A percentile compares a stretch with the other conserved stretches of the same genome.
Conservation (phyloP, 164 flowering plant species). For the Vitis rupestris region DNA sequence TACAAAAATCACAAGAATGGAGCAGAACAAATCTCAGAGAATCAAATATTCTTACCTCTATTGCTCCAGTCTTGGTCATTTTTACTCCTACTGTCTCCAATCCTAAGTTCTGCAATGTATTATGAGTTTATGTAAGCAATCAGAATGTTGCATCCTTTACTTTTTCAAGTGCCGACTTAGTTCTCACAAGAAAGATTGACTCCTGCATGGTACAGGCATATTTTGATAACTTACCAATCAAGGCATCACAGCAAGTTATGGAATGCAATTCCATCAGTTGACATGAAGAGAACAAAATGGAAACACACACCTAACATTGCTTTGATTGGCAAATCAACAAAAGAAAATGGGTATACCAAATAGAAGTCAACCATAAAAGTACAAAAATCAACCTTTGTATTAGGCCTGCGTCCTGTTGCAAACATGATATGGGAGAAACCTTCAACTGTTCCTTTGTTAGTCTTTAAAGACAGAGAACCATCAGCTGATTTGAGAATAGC, state of each 20-base stretch:
- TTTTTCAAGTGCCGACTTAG: too few relatives aligned
- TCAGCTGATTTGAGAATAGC: conserved; percentile 68
- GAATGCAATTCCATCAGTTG: too few relatives aligned
- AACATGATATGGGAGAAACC: conserved; percentile 99
- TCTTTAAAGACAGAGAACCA: conserved; percentile 81
- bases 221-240: too few relatives aligned
- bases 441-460: conserved; percentile 79
- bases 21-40: not conserved
- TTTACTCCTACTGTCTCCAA: conserved; percentile 79
- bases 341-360: not conserved
- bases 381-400: conserved; percentile 68
- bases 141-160: too few relatives aligned
- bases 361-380: not conserved
- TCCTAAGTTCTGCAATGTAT: conserved; percentile 67
- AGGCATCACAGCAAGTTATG: too few relatives aligned
- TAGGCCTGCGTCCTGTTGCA: conserved; percentile 96
- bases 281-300: too few relatives aligned
- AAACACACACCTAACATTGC: too few relatives aligned
- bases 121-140: not conserved
- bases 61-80: conserved; percentile 77
- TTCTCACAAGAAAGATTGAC: too few relatives aligned
- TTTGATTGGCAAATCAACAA: too few relatives aligned
- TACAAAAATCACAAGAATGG: not conserved
- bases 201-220: too few relatives aligned
- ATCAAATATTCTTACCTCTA: conserved; percentile 52